Base-by-base conservation (phyloP, 2,329 filamentous ascomycete species). In the Exophiala bonariae region DNA sequence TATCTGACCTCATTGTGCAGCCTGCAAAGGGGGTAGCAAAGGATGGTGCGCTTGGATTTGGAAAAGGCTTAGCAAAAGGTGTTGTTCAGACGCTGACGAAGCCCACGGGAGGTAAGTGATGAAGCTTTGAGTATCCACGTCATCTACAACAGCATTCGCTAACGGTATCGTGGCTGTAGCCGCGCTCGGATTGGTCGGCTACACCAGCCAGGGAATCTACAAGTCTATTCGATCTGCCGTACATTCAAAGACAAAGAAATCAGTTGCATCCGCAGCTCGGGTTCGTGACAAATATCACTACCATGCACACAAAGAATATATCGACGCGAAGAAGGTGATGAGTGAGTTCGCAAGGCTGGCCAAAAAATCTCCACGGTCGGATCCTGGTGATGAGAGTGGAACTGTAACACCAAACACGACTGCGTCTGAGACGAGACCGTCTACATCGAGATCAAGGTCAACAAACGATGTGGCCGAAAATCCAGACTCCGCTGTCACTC, bases 31-130 rank as follows among this genome's bases (percentile, higher is more conserved):
- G 61, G 0, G 63, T 58, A 1, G 62, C 59, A 43, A 56, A 65
- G 3, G 63, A 63, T 2, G 67, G 68, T 0, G 52, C 59, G 0
- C 18, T 59, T 1, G 68, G 69, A 0, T 58, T 66, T 8, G 52
- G 59, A 2, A 66, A 64, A 30, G 66, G 67, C 0, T 31, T 69
- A 0, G 62, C 60, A 1, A 71, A 66, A 42, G 70, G 67, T 2
- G 49, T 57, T 9, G 17, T 43, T 4, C 22, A 31, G 26, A 43
- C 18, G 9, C 14, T 18, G 10, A 43, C 40, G 16, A 43, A 43
- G 40, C 35, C 35, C 11, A n/a, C 4, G 9, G 9, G 10, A 19
- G 35, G 35, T 37, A 37, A 19, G 35, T 20, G 10, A 8, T 35
- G n/a, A n/a, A 8, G 8, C 32, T 34, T 34, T 6, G 23, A 26